A percentile compares a stretch with the other conserved stretches of the same genome.
Conservation (phyloP, 495 filamentous ascomycete species). For the Parachaetomium inaequale region DNA sequence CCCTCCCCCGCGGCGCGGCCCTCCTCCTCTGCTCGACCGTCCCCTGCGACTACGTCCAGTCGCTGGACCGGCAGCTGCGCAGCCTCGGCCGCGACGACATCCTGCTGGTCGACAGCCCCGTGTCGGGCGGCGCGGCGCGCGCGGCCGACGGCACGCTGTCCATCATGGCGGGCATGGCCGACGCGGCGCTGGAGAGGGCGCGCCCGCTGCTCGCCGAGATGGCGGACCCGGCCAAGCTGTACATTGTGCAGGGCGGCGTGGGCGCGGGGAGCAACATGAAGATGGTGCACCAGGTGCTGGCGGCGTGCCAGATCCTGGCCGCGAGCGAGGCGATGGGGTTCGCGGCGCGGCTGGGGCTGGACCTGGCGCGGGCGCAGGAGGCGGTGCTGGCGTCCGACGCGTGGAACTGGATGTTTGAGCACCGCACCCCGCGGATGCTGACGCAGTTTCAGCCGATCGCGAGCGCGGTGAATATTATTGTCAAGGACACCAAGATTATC, state of each 20-base stretch:
- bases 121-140: slow-evolving; percentile 71
- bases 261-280: slow-evolving; percentile 84
- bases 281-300: slow-evolving; percentile 80
- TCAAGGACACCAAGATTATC: slow-evolving; percentile 80
- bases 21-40: slow-evolving; percentile 75
- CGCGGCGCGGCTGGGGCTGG: slow-evolving; percentile 62
- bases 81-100: slow-evolving; percentile 58
- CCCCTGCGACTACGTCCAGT: slow-evolving; percentile 61
- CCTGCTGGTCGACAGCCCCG: slow-evolving; percentile 67
- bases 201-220: slow-evolving; percentile 60
- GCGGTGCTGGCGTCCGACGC: slow-evolving; percentile 57
- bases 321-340: slow-evolving; percentile 72
- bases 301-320: slow-evolving; percentile 70
- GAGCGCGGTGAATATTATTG: slow-evolving; percentile 70
- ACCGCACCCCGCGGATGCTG: slow-evolving; percentile 67
- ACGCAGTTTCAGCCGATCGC: slow-evolving; percentile 63
- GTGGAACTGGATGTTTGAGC: slow-evolving; percentile 80
- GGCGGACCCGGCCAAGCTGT: slow-evolving; percentile 59
- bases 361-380: slow-evolving; percentile 55
- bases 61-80: slow-evolving; percentile 54
- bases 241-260: slow-evolving; percentile 68
- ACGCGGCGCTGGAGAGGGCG: slow-evolving; percentile 55
- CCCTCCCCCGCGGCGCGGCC: slow-evolving; percentile 55
- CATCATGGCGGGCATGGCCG: slow-evolving; percentile 70
- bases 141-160: slow-evolving; percentile 74